Evolutionary conservation across 371 early-diverging fungal genomes (phyloP).

Genomic region (Mucor mucedo): DNA sequence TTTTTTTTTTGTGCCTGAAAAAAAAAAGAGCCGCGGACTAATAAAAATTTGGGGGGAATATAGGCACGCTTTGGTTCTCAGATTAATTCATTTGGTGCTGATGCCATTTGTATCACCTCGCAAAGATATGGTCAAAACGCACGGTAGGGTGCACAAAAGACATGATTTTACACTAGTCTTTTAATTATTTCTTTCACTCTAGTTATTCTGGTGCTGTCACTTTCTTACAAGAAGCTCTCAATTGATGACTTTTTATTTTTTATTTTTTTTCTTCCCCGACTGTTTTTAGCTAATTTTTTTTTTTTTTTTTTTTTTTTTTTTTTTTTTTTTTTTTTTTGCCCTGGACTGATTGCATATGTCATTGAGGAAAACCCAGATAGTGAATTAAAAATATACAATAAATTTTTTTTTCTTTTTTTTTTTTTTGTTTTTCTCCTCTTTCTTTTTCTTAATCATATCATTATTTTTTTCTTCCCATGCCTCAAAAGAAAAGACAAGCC

Average conservation of each 20-base stretch:
- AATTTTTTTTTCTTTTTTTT: neutral
- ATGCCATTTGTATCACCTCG: conserved; percentile 41
- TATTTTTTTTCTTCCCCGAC: neutral
- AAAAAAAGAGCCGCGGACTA: neutral
- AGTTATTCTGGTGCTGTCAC: conserved; percentile 40
- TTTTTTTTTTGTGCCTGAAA: conserved; percentile 16
- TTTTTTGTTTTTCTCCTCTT: neutral
- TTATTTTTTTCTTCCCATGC: conserved; percentile 1
- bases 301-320: conserved; percentile 4
- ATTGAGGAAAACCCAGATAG: conserved; percentile 9
- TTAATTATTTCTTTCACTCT: neutral
- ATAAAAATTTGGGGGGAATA: neutral
- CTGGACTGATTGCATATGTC: conserved; percentile 18
- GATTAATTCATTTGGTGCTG: conserved; percentile 26
- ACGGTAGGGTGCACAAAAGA: conserved; percentile 29
- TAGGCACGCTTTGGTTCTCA: conserved; percentile 52
- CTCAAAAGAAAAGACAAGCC: conserved; percentile 25
- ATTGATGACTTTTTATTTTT: neutral
- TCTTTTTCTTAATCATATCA: neutral
- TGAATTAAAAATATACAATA: neutral
- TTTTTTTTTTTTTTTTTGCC: conserved; percentile 14
- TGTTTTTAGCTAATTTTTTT: neutral
- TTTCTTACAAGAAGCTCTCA: conserved; percentile 2
- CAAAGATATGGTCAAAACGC: conserved; percentile 39
- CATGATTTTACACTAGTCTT: too few relatives aligned